Base-by-base conservation (phyloP, 257 asterid species). In the Voacanga thouarsii region DNA sequence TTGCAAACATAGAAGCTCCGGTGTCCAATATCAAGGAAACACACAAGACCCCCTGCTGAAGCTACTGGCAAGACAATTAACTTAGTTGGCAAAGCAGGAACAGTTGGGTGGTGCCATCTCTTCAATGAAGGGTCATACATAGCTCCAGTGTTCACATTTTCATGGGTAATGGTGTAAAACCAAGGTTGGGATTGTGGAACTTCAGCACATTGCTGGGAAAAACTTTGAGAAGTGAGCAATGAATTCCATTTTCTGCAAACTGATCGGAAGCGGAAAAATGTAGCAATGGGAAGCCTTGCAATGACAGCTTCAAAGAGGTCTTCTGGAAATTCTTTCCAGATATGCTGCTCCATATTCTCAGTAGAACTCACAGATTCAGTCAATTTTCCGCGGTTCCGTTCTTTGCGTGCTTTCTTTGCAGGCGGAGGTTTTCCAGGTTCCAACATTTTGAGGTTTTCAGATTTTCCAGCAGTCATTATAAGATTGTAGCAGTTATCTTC, bases 261-360 rank as follows among this genome's bases (percentile, higher is more conserved):
- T 18, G 92, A 89, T 69, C 92, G 89, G 84, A 92, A 86, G 56
- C 85, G 90, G 89, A 95, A 95, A 81, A 95, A 91, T 3, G 97
- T 85, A 16, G 92, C 88, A 45, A 90, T 81, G 6, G 98, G 99
- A 9, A 93, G 91, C 84, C 99, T 88, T 23, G 99, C 98, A 69
- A 95, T 79, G n/a, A 93, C 93, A 39, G 89, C 92, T 84, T 93
- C 99, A 43, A 90, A 90, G 71, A 95, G 97, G 80, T 95, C 99
- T 75, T 95, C 94, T 1, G 99, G 99, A 75, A 94, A 91, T 67
- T 95, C 99, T 86, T 90, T 88, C 99, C 99, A 93, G 79, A 95
- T 89, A 56, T 76, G 79, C 9, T 82, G 85, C 14, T 95, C 97
- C 97, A 95, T 86, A 83, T 44, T 77, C 79, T 86, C 93, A 0